Conservation (phyloP, 345 rosid genomes). For the Salix koriyanagi region DNA sequence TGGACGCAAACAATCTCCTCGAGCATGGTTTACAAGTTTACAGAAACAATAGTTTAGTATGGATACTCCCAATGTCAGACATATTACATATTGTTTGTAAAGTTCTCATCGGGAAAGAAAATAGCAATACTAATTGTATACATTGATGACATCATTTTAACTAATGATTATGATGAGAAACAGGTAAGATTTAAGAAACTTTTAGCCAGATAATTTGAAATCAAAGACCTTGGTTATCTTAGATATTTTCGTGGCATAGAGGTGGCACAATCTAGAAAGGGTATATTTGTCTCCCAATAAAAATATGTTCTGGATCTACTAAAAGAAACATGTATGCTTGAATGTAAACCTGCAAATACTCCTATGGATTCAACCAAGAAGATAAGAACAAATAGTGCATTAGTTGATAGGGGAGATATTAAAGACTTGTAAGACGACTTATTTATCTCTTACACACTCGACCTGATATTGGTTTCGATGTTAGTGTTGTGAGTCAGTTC, state of each 20-base stretch:
- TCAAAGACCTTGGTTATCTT: not conserved
- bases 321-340: not conserved
- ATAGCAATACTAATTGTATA: too few relatives aligned
- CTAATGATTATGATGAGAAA: not conserved
- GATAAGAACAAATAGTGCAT: too few relatives aligned
- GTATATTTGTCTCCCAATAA: not conserved
- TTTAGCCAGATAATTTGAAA: not conserved
- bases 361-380: not conserved
- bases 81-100: too few relatives aligned
- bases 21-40: not conserved
- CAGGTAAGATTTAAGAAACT: not conserved
- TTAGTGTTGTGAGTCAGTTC: not conserved
- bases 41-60: not conserved
- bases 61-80: too few relatives aligned
- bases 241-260: not conserved
- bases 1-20: not conserved
- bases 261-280: not conserved
- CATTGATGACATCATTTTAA: too few relatives aligned
- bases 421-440: not conserved
- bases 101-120: too few relatives aligned
- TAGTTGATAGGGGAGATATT: not conserved
- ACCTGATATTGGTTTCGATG: not conserved
- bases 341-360: not conserved
- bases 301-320: not conserved
- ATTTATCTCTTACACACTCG: not conserved